A percentile compares a stretch with the other conserved stretches of the same genome.
phyloP scores from a whole-genome alignment of 2,329 filamentous ascomycete genomes.

The Alternaria sp. region DNA sequence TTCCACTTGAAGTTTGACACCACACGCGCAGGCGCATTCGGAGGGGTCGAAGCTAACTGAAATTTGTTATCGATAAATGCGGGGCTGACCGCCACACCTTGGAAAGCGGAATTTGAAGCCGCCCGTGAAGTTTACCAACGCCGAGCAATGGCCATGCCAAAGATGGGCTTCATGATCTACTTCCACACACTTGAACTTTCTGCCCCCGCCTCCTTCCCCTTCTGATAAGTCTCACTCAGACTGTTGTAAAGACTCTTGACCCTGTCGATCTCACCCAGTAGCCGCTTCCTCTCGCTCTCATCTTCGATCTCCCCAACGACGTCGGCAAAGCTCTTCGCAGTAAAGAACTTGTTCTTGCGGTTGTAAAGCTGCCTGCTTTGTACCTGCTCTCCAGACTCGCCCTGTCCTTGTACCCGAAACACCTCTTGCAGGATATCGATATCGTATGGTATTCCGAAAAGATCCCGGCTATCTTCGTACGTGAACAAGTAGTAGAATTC shows the following conservation, averaged over 20 bases:
- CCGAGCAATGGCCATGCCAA: neutral
- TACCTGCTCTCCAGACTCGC: slow-evolving; percentile 37
- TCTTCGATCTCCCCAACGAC: slow-evolving; percentile 26
- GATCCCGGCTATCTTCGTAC: slow-evolving; percentile 64
- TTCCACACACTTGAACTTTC: slow-evolving; percentile 27
- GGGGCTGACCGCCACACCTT: slow-evolving; percentile 14
- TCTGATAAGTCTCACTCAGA: slow-evolving; percentile 25
- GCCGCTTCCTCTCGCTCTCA: slow-evolving; percentile 3
- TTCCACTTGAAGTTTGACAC: neutral
- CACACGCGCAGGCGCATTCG: neutral
- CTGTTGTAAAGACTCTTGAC: slow-evolving; percentile 53
- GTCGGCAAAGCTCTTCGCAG: slow-evolving; percentile 21
- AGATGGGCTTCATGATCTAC: neutral
- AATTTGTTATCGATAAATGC: slow-evolving; percentile 33
- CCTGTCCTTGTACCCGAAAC: slow-evolving; percentile 56
- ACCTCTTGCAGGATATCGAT: slow-evolving; percentile 64
- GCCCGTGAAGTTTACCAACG: neutral
- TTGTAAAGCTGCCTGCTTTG: slow-evolving; percentile 59
- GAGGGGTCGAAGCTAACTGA: slow-evolving; percentile 14
- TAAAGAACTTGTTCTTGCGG: slow-evolving; percentile 63
- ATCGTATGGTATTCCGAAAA: slow-evolving; percentile 64
- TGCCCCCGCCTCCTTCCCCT: slow-evolving; percentile 17
- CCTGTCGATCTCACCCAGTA: slow-evolving; percentile 52
- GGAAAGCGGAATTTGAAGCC: neutral
- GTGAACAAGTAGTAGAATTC: slow-evolving; percentile 66